These are phyloP conservation scores for Basidiobolus meristosporus DNA, from an alignment of 371 early-diverging fungal genomes.

Conservation along the genomic window DNA sequence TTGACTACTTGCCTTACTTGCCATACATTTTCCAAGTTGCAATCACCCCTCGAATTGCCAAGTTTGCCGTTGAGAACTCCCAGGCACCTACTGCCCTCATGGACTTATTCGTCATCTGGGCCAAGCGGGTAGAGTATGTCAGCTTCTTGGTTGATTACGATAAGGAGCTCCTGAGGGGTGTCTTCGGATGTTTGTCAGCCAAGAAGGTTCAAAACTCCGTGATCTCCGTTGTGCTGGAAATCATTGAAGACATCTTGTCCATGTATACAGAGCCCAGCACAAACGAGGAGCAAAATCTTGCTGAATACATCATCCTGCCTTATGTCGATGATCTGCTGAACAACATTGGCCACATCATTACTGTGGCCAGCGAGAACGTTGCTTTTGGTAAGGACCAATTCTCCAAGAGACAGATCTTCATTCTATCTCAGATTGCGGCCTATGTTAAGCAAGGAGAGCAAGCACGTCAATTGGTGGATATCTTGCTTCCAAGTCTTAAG, in stretches of 20 bases:
- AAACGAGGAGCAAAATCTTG: not conserved
- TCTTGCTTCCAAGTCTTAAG: constrained; percentile 68
- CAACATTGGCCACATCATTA: constrained; percentile 24
- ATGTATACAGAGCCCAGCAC: not conserved
- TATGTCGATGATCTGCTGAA: constrained; percentile 37
- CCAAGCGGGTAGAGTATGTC: constrained; percentile 33
- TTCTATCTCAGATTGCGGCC: constrained; percentile 55
- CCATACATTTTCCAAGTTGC: constrained; percentile 45
- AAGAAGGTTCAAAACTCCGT: constrained; percentile 57
- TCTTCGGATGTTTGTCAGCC: constrained; percentile 49
- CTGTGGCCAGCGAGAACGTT: too few relatives aligned
- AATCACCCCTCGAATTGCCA: constrained; percentile 47
- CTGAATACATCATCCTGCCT: constrained; percentile 20
- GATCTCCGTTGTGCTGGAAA: constrained; percentile 35
- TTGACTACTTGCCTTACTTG: constrained; percentile 57
- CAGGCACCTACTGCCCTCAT: constrained; percentile 64
- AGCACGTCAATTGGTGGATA: constrained; percentile 41
- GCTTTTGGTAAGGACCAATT: constrained; percentile 25
- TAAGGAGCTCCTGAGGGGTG: constrained; percentile 31
- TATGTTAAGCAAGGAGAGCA: constrained; percentile 46
- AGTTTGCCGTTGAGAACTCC: constrained; percentile 56
- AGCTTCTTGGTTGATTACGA: constrained; percentile 41
- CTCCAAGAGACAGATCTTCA: constrained; percentile 51
- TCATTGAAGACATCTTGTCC: constrained; percentile 53
- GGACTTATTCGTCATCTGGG: constrained; percentile 61